These are phyloP conservation scores for Fusarium sp. DNA, from an alignment of 2,329 filamentous ascomycete genomes.

Conservation along the genomic window DNA sequence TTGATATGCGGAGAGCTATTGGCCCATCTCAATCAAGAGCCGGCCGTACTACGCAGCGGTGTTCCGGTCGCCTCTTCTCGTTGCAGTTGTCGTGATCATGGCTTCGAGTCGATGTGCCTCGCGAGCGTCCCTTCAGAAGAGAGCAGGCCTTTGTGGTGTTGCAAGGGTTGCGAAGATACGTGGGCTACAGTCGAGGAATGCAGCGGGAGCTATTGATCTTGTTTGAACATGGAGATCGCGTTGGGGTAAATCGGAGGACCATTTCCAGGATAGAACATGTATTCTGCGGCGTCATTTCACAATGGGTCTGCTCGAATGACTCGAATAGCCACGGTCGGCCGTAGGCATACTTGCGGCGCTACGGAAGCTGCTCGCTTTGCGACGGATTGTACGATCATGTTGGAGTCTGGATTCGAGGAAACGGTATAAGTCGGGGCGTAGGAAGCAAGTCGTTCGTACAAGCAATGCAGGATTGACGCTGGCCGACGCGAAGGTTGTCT, in stretches of 20 bases:
- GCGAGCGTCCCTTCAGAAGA: background rate
- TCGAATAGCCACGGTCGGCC: background rate
- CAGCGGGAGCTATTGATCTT: background rate
- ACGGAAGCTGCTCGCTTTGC: background rate
- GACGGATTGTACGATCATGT: background rate
- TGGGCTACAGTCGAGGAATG: background rate
- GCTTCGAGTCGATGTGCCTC: background rate
- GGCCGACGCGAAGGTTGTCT: background rate
- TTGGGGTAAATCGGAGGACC: background rate
- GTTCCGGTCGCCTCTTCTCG: background rate
- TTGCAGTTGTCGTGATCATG: background rate
- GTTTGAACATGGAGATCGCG: background rate
- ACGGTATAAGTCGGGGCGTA: too few species aligned
- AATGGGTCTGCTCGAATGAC: too few species aligned
- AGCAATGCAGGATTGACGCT: background rate
- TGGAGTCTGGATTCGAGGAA: background rate
- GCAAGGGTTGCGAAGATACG: background rate
- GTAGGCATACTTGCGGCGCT: background rate
- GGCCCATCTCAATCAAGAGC: too few species aligned
- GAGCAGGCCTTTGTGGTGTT: too few species aligned
- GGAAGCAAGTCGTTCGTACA: accelerated
- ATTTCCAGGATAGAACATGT: too few species aligned
- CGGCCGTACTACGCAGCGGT: background rate
- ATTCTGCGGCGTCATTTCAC: background rate
- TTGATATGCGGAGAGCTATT: background rate